Evolutionary conservation across 169 alveolate genomes (phyloP), one percentile per base, ranked within the genome.

Genomic region (Plasmodium fragile): DNA sequence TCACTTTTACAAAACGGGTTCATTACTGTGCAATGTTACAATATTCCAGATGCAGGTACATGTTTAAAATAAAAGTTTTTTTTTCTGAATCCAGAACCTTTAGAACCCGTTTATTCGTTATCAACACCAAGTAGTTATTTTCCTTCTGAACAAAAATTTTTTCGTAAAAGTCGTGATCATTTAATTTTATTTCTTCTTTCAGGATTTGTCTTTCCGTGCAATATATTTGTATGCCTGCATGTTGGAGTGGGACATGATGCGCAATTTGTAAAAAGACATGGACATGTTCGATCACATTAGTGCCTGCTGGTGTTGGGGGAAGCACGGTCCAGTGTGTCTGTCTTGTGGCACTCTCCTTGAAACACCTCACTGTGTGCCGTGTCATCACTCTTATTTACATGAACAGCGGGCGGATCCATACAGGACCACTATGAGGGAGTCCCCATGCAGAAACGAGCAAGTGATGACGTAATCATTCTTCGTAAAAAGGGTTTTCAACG

Each of bases 31-130:
- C 39, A 73, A 75, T 85, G 45, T 75, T 32, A 7, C 49, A 45
- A 53, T 85, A 85, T 13, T 85, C 93, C 32, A 52, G 83, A 41
- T 85, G 84, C 65, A 85, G 36, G 39, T 52, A 73, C 25, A 85
- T 41, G 28, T 34, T 85, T 10, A 85, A 53, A 53, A 85, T 85
- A 11, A 85, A 85, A 16, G n/a, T 16, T 49, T 52, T 85, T 55
- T 73, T 73, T 55, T 73, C 84, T 22, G 85, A 85, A 55, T 85
- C 93, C 11, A 85, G 65, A 18, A 85, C 85, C 45, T 85, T 85
- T 32, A 85, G 45, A 7, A 85, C 59, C 78, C 59, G 77, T 55
- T 85, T 85, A 77, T 75, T 85, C n/a, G 93, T 85, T 85, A 85
- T 85, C 65, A 85, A 18, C 28, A 85, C 28, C 32, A 73, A 73